Evolutionary conservation across 768 basidiomycete genomes (phyloP).

Genomic region (Cystofilobasidium capitatum): DNA sequence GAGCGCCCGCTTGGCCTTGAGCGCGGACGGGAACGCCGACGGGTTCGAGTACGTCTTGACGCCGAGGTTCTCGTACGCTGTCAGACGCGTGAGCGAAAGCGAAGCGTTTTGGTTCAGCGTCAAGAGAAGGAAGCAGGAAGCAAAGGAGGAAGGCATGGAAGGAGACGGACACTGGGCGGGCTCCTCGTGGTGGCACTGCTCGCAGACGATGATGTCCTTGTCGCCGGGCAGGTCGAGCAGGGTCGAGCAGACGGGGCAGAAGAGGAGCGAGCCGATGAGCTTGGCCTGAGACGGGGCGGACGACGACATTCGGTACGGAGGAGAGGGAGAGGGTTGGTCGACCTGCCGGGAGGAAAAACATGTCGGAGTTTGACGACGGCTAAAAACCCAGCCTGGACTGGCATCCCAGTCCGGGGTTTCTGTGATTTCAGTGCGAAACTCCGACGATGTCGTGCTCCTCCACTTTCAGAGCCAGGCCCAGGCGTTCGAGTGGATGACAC

Average conservation of each 20-base stretch:
- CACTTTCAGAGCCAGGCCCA: too few relatives aligned
- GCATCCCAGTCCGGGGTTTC: too few relatives aligned
- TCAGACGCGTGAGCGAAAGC: neutral
- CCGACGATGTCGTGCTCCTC: too few relatives aligned
- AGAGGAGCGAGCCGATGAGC: slow-evolving; percentile 71
- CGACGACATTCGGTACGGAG: neutral
- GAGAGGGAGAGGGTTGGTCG: too few relatives aligned
- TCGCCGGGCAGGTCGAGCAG: slow-evolving; percentile 69
- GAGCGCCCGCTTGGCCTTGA: slow-evolving; percentile 81
- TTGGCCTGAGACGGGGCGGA: slow-evolving; percentile 29
- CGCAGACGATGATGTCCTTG: slow-evolving; percentile 66
- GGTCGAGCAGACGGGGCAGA: slow-evolving; percentile 89
- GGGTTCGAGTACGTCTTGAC: slow-evolving; percentile 85
- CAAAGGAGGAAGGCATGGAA: neutral
- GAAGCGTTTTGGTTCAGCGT: too few relatives aligned
- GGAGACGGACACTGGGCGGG: slow-evolving; percentile 75
- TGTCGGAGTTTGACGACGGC: too few relatives aligned
- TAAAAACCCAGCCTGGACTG: too few relatives aligned
- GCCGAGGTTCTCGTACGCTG: slow-evolving; percentile 85
- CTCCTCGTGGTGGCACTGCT: slow-evolving; percentile 78
- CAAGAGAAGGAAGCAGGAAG: neutral
- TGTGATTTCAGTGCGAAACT: too few relatives aligned
- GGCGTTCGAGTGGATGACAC: too few relatives aligned
- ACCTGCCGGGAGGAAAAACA: too few relatives aligned
- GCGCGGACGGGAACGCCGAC: slow-evolving; percentile 82